Base-by-base conservation (phyloP, 2,329 filamentous ascomycete genomes). In the Alternaria consortialis region DNA sequence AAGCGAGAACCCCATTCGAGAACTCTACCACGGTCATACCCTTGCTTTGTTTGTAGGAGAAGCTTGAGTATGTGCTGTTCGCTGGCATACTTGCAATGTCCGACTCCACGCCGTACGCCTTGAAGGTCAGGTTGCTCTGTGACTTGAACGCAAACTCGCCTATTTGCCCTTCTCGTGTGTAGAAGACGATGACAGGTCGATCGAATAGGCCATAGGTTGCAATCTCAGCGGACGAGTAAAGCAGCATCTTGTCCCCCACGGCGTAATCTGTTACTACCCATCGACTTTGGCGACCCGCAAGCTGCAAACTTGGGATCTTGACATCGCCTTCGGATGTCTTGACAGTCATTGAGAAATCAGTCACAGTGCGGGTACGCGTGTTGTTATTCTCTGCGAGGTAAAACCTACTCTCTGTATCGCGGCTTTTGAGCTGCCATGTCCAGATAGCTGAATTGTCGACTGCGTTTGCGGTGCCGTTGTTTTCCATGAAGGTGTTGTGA, bases 261-360 rank as follows among this genome's bases (percentile, higher is more conserved):
- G 70, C 68, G 53, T 86, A 86, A 65, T 87, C 84, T 0, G 84
- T 85, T 20, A 86, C 82, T 4, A 86, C 74, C 62, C 86, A 85
- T 63, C 85, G 85, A 67, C 83, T 84, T 68, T 86, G 83, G 17
- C 84, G 79, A 11, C 84, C 84, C 48, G 81, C 79, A 3, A 87
- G 76, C 47, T 82, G 80, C n/a, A 86, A 78, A 37, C 80, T 80
- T 0, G 84, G 80, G 4, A 83, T 75, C 2, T 73, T 80, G 8
- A 82, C 67, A 23, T 73, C 68, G 47, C 84, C 84, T 15, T 70
- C 71, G 2, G 83, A 83, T 1, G 85, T 87, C 25, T 80, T 78
- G 15, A 85, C 79, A 43, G 79, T 81, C 7, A 84, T 78, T 1
- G 81, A 77, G 55, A 86, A 86, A 0, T 80, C 78, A 0, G 83